Percentiles rank a stretch among this genome's conserved stretches.
phyloP scores from a whole-genome alignment of 306 rosid genomes.

The Citrullus colocynthis region DNA sequence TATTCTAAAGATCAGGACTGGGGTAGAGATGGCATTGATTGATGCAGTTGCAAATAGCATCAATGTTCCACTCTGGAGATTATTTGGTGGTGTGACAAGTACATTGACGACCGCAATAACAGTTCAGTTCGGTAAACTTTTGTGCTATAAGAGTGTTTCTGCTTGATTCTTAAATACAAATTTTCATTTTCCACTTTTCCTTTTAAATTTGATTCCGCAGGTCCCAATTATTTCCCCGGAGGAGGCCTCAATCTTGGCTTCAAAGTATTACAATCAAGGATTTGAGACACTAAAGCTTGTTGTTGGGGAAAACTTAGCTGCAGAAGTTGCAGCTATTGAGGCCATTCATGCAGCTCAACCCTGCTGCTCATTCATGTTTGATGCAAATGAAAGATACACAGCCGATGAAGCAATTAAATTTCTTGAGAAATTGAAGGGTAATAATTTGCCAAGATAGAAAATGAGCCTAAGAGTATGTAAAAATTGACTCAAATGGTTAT shows the following conservation, averaged over 20 bases:
- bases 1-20: slow-evolving; percentile 1
- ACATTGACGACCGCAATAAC: neutral
- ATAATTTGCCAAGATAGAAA: neutral
- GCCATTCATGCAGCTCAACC: slow-evolving; percentile 7
- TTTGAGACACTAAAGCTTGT: slow-evolving; percentile 10
- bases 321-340: slow-evolving; percentile 12
- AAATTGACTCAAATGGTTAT: neutral
- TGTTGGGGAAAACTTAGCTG: neutral
- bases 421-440: slow-evolving; percentile 14
- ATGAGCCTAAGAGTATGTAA: neutral
- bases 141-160: neutral
- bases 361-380: slow-evolving; percentile 13
- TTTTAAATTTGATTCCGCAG: neutral
- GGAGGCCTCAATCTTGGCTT: slow-evolving; percentile 4
- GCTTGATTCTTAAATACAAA: neutral
- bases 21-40: slow-evolving; percentile 6
- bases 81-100: neutral
- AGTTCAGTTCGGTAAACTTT: neutral
- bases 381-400: slow-evolving; percentile 12
- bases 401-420: slow-evolving; percentile 5
- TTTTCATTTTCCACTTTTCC: neutral
- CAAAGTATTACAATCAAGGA: slow-evolving; percentile 4
- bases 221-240: slow-evolving; percentile 4
- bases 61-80: slow-evolving; percentile 1
- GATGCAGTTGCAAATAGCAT: slow-evolving; percentile 5